Evolutionary conservation across 768 basidiomycete species (phyloP), one percentile per base, ranked within the genome.

Genomic region (Termitomyces heimii): DNA sequence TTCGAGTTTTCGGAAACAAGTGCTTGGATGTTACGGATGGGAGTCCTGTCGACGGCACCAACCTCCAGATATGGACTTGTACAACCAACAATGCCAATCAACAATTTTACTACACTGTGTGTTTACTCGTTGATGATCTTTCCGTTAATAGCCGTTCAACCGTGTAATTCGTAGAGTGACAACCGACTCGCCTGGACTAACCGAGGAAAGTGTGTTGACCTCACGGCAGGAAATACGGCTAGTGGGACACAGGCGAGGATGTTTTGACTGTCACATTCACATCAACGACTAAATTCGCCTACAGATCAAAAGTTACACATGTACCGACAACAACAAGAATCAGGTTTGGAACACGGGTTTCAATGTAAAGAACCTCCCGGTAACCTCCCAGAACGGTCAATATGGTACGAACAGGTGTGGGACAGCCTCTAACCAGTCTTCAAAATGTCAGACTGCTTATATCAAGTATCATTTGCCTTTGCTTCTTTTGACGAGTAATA

Each of bases 391-490:
- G 67, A 70, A 77, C 34, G 85, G 78, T 12, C 89, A 89, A 65
- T 71, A 69, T 37, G 87, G 85, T 20, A 82, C 80, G 35, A 88
- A 92, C 69, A 70, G 77, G 53, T 94, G 92, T 65, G 86, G 85
- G 2, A 77, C 80, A 2, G 70, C 70, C 10, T 77, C 82, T 55
- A 79, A 75, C 68, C 81, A 80, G 59, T 49, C 73, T 9, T 88
- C 89, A 0, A 69, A 81, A 31, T 92, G 89, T 68, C 89, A 92
- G 70, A 91, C 87, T 0, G 72, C 76, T 6, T 82, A 82, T 68
- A 72, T 85, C 56, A 89, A 88, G 81, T 79, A 68, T 56, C 9
- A n/a, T n/a, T 16, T 46, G 31, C 71, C 39, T n/a, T 34, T 32
- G 58, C 44, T 12, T 35, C 14, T 43, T 43, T 53, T 60, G 45